phyloP scores from a whole-genome alignment of 345 rosid genomes.

The Salix purpurea region DNA sequence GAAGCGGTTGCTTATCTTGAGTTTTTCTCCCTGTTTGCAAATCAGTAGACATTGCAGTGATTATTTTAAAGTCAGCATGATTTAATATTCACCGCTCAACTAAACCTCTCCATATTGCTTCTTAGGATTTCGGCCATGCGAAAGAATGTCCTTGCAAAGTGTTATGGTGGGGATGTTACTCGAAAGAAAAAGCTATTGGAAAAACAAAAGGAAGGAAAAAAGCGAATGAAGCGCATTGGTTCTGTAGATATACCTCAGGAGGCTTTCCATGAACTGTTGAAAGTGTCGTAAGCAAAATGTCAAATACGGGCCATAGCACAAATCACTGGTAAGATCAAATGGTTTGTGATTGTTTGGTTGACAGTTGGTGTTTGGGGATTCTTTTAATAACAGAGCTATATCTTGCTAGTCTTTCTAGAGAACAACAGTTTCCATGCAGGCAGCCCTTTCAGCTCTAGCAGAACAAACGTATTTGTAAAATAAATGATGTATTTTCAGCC shows the following conservation, averaged over 20 bases:
- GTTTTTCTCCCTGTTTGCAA: background rate
- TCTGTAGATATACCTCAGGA: constrained; percentile 98
- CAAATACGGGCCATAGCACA: background rate
- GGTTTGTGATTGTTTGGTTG: background rate
- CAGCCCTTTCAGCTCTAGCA: too few relatives aligned
- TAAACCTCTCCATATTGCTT: constrained; percentile 10
- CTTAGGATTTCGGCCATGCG: constrained; percentile 83
- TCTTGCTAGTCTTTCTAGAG: too few relatives aligned
- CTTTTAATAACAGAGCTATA: too few relatives aligned
- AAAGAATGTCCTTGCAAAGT: constrained; percentile 94
- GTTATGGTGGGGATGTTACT: constrained; percentile 94
- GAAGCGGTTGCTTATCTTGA: background rate
- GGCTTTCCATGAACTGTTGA: constrained; percentile 84
- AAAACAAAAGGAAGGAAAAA: constrained; percentile 98
- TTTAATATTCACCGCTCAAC: background rate
- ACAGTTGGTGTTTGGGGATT: background rate
- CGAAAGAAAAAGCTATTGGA: constrained; percentile 89
- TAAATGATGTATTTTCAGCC: too few relatives aligned
- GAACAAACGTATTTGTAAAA: too few relatives aligned
- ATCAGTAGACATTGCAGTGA: background rate
- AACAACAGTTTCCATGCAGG: too few relatives aligned
- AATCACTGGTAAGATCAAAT: constrained; percentile 7
- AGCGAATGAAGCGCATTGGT: constrained; percentile 93
- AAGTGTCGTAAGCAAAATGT: constrained; percentile 50
- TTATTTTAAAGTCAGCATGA: background rate